Conservation (phyloP, 495 filamentous ascomycete genomes). For the Aspergillus sclerotioniger region DNA sequence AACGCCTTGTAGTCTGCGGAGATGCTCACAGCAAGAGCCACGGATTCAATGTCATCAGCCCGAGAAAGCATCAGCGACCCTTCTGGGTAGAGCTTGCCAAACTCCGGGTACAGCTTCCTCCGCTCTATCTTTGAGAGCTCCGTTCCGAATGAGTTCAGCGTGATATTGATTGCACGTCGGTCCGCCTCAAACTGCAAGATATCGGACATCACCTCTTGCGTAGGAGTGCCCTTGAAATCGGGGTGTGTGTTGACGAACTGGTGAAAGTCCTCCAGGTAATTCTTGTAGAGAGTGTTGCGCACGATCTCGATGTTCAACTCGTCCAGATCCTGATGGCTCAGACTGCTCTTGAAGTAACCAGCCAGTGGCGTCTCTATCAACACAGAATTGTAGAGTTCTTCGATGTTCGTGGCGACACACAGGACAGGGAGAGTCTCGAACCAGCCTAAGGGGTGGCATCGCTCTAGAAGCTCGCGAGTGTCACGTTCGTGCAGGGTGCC, state of each 20-base stretch:
- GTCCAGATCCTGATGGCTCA: constrained; percentile 94
- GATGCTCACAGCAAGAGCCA: constrained; percentile 87
- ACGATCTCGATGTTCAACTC: constrained; percentile 99
- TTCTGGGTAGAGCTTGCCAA: constrained; percentile 88
- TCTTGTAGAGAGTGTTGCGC: constrained; percentile 98
- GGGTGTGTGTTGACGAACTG: constrained; percentile 83
- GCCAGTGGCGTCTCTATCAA: constrained; percentile 95
- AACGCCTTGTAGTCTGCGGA: constrained; percentile 88
- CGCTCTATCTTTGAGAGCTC: constrained; percentile 92
- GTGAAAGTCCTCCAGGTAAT: constrained; percentile 98
- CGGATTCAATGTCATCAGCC: constrained; percentile 92
- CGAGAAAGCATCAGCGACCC: constrained; percentile 92
- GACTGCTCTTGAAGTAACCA: constrained; percentile 92
- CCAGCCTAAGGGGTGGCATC: constrained; percentile 96
- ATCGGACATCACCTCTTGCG: constrained; percentile 90
- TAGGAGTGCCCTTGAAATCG: constrained; percentile 83
- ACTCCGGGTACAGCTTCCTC: constrained; percentile 92
- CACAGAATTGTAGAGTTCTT: constrained; percentile 97
- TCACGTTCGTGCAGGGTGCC: constrained; percentile 97
- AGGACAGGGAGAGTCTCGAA: constrained; percentile 99
- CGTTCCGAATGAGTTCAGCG: constrained; percentile 96
- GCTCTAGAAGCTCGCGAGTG: constrained; percentile 89
- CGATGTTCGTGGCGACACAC: constrained; percentile 95
- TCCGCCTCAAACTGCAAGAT: constrained; percentile 97
- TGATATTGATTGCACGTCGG: constrained; percentile 96